Conservation (phyloP, 495 filamentous ascomycete species). For the Lentithecium fluviatile region DNA sequence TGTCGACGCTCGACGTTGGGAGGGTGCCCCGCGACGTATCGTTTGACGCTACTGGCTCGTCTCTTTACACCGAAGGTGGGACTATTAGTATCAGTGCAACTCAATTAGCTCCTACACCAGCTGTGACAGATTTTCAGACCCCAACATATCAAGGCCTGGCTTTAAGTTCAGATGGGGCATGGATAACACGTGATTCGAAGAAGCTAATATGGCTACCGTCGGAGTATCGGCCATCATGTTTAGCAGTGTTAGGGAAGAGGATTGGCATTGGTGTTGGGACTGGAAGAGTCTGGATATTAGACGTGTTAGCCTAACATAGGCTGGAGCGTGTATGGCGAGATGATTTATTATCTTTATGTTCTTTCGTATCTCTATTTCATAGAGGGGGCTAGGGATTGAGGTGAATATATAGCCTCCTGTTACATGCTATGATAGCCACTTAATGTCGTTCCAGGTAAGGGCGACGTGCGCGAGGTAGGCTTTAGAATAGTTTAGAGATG, state of each 20-base stretch:
- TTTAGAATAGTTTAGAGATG: too few species aligned
- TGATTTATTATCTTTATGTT: too few species aligned
- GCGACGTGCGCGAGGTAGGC: too few species aligned
- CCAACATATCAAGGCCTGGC: constrained; percentile 28
- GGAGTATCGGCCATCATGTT: constrained; percentile 37
- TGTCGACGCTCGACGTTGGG: constrained; percentile 18
- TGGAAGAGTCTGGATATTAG: constrained; percentile 31
- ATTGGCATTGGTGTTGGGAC: constrained; percentile 32
- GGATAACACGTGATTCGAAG: constrained; percentile 36
- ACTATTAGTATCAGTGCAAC: constrained; percentile 3
- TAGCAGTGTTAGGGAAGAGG: constrained; percentile 28
- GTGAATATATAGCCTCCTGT: too few species aligned
- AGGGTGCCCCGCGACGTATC: constrained; percentile 2
- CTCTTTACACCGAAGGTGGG: constrained; percentile 13
- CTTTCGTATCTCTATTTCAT: too few species aligned
- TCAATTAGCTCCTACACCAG: background rate
- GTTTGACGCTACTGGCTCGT: constrained; percentile 10
- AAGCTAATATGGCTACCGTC: constrained; percentile 37
- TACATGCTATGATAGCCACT: too few species aligned
- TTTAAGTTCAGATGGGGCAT: constrained; percentile 32
- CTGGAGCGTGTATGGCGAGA: too few species aligned
- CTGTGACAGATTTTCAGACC: background rate
- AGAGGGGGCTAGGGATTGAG: too few species aligned
- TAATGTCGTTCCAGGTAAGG: too few species aligned
- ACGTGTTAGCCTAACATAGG: too few species aligned